A percentile compares a stretch with the other conserved stretches of the same genome.
Evolutionary conservation across 371 early-diverging fungal genomes (phyloP).

Genomic region (Fennellomyces sp.): DNA sequence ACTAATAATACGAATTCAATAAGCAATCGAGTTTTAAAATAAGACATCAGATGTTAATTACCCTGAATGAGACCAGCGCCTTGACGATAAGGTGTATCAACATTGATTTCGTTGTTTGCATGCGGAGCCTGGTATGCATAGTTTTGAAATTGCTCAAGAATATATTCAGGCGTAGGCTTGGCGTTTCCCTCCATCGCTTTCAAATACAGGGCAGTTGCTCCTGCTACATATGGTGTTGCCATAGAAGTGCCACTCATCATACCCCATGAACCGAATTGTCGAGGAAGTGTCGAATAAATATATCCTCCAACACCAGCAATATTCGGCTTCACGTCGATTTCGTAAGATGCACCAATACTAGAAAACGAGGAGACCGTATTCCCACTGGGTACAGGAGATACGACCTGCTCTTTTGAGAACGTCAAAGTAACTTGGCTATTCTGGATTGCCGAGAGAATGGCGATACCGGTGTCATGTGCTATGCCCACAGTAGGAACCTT

Average conservation of each 20-base stretch:
- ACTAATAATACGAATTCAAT: constrained; percentile 18
- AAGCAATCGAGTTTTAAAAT: not conserved
- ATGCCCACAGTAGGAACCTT: constrained; percentile 40
- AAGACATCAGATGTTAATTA: not conserved
- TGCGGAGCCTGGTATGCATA: constrained; percentile 37
- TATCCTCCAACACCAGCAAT: constrained; percentile 68
- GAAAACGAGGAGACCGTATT: constrained; percentile 50
- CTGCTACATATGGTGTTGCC: constrained; percentile 77
- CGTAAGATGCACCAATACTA: constrained; percentile 43
- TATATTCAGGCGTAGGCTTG: constrained; percentile 11
- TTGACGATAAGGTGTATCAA: constrained; percentile 46
- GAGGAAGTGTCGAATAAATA: constrained; percentile 66
- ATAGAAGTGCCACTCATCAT: constrained; percentile 65
- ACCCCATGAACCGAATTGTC: constrained; percentile 49
- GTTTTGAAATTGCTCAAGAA: constrained; percentile 48
- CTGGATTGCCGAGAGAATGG: constrained; percentile 12
- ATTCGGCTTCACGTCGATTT: constrained; percentile 48
- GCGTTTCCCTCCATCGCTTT: constrained; percentile 26
- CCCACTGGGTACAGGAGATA: constrained; percentile 24
- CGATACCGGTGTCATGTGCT: constrained; percentile 22
- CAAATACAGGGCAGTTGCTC: constrained; percentile 60
- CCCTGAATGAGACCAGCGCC: constrained; percentile 76
- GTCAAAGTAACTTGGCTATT: constrained; percentile 7
- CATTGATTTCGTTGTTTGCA: constrained; percentile 16
- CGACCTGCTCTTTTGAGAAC: not conserved